Evolutionary conservation across 108 stramenopile genomes (phyloP).

Genomic region (Nitzschia inconspicua): DNA sequence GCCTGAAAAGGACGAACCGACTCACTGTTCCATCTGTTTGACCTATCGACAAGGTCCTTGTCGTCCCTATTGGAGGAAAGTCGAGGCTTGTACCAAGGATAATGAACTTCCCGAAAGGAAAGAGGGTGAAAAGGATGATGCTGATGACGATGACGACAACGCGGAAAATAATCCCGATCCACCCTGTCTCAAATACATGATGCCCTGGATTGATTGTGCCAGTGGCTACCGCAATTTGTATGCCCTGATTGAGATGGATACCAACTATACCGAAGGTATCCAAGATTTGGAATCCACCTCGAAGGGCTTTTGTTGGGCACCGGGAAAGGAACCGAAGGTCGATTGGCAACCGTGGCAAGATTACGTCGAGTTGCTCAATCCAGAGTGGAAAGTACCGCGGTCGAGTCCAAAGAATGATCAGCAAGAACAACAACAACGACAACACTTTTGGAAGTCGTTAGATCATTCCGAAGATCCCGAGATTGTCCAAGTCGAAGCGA

Average conservation of each 20-base stretch:
- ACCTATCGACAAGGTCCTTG: slow-evolving; percentile 88
- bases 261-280: slow-evolving; percentile 41
- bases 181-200: slow-evolving; percentile 63
- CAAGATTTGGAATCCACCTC: background rate
- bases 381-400: slow-evolving; percentile 5
- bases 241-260: slow-evolving; percentile 53
- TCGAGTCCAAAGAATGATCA: background rate
- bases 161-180: slow-evolving; percentile 31
- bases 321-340: slow-evolving; percentile 15
- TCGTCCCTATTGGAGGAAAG: slow-evolving; percentile 74
- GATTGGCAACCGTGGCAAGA: slow-evolving; percentile 39
- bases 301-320: slow-evolving; percentile 12
- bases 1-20: slow-evolving; percentile 75
- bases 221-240: slow-evolving; percentile 63
- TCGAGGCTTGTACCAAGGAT: slow-evolving; percentile 85
- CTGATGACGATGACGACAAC: slow-evolving; percentile 18
- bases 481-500: slow-evolving; percentile 39
- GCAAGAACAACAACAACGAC: background rate
- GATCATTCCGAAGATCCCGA: slow-evolving; percentile 43
- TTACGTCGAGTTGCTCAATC: slow-evolving; percentile 13
- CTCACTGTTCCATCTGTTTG: slow-evolving; percentile 77
- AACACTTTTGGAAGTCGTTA: slow-evolving; percentile 32
- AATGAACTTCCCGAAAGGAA: slow-evolving; percentile 63
- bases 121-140: slow-evolving; percentile 25
- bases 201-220: slow-evolving; percentile 74